Evolutionary conservation across 192 early-diverging fungal species (phyloP), one percentile per base, ranked within the genome.

Genomic region (Coemansia sp.): DNA sequence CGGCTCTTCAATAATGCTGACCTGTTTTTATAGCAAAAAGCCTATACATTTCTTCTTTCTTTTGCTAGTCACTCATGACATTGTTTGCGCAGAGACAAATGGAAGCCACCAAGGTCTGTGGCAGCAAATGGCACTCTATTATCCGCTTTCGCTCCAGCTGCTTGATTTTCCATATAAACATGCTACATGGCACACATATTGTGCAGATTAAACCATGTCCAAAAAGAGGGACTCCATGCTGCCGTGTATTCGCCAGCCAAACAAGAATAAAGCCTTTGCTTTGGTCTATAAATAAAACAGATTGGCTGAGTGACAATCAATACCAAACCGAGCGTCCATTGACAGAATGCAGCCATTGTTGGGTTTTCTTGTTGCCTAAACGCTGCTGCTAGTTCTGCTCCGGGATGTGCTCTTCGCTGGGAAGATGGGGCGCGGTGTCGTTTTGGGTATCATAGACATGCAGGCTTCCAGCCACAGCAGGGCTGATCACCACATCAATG

Each of bases 381-480:
- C 2, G 20, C 51, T 2, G 0, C 51, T 53, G 39, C 39, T 19
- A 40, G 17, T 41, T 17, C 38, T 41, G 57, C 3, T 32, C 32
- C 32, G 32, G 32, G 32, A 0, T 2, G 32, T 4, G 32, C 32
- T 13, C 17, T 19, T 59, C 57, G 1, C 19, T 39, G 38, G 57
- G 14, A 59, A 59, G 9, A 41, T 16, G 57, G 5, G 70, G 70
- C 55, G 75, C 70, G 17, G 7, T 63, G 53, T 78, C 76, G 22
- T 43, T 44, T 48, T 74, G 69, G 22, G 79, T 82, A 51, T 82
- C 79, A 54, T 82, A 82, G 32, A 82, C 61, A 46, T 49, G 38
- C 45, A 82, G 38, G 11, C 48, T 20, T 1, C 64, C 79, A 7
- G 71, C 79, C 38, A 82, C 74, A 13, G 59, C 22, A n/a, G 32